Base-by-base conservation (phyloP, 345 rosid genomes). In the Salix purpurea region DNA sequence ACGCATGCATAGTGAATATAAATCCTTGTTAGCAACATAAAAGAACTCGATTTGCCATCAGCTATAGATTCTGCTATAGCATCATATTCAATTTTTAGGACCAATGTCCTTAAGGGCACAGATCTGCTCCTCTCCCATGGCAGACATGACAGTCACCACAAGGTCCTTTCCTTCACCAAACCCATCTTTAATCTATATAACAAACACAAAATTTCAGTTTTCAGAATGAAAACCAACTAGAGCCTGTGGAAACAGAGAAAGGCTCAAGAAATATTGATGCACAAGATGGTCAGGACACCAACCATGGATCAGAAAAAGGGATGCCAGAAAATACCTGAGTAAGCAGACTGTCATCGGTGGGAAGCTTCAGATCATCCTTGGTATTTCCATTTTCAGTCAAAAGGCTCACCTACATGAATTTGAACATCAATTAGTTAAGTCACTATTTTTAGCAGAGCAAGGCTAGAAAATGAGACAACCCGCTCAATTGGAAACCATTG, bases 81-180 rank as follows among this genome's bases (percentile, higher is more conserved):
- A 74, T 71, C 74, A 80, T 72, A 24, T 80, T 85, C 83, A 88
- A 61, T 82, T 87, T 70, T 86, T 92, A 58, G 93, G 90, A 70
- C 95, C 97, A 83, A 92, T 86, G 80, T 92, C 96, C 89, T 91
- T 92, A 8, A 90, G 85, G 77, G 91, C 89, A 79, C 90, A 86
- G 79, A 92, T 91, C 88, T 91, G 97, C 89, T 92, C 97, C 86
- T 92, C 96, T 52, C 97, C 97, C 97, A 92, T 92, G 56, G 97
- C 81, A 77, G 89, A 88, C 97, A 91, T 91, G 71, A 92, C 96
- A 52, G 88, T 58, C 79, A 92, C 95, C 52, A 91, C 92, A 56
- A 92, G 89, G 80, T 92, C 95, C 77, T 88, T 91, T 3, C 95
- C 97, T 60, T 89, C 93, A 9, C 76, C 88, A 73, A 89, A 88